Evolutionary conservation across 164 flowering plant species (phyloP).

Genomic region (Paratinospora sagittata): DNA sequence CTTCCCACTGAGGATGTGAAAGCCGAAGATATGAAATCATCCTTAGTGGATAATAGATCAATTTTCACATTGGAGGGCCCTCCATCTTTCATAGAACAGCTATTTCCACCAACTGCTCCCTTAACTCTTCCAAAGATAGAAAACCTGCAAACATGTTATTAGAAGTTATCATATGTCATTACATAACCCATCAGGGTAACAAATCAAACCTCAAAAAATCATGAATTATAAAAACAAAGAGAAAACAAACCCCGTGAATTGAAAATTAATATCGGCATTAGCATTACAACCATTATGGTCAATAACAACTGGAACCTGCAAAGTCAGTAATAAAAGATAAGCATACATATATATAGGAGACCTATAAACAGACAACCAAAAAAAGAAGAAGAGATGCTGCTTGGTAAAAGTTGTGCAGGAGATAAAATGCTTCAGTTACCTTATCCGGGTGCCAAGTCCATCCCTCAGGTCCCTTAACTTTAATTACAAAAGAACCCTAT

Average conservation of each 20-base stretch:
- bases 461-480: conserved; percentile 88
- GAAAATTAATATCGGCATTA: conserved; percentile 89
- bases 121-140: conserved; percentile 76
- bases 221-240: conserved; percentile 1
- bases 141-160: conserved; percentile 43
- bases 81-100: conserved; percentile 61
- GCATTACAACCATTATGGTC: conserved; percentile 85
- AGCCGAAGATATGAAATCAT: conserved; percentile 57
- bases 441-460: conserved; percentile 94
- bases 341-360: neutral
- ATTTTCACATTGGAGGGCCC: conserved; percentile 80
- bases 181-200: neutral
- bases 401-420: neutral
- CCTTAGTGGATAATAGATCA: conserved; percentile 60
- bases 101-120: conserved; percentile 90
- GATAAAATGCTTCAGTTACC: conserved; percentile 26
- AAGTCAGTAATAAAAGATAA: neutral
- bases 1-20: conserved; percentile 56
- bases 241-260: conserved; percentile 76
- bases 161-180: neutral
- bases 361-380: neutral
- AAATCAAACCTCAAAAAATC: neutral
- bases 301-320: conserved; percentile 78
- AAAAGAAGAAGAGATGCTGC: neutral
- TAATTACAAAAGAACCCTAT: conserved; percentile 84